phyloP scores from a whole-genome alignment of 1,284 basidiomycete genomes.

The Pseudozyma sp. region DNA sequence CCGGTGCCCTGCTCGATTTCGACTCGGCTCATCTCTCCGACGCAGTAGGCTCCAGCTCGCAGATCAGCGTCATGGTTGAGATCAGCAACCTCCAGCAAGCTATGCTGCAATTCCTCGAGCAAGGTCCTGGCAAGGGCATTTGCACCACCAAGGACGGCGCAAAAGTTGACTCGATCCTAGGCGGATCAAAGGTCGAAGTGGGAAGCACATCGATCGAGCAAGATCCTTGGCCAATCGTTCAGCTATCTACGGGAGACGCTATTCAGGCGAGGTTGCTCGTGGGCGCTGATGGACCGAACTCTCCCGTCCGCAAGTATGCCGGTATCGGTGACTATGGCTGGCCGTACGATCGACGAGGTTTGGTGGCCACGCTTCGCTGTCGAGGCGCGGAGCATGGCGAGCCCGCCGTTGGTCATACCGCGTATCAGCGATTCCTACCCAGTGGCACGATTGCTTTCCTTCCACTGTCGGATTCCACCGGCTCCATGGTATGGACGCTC shows the following conservation, averaged over 20 bases:
- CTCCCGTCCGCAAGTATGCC: constrained; percentile 88
- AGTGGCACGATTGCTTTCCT: constrained; percentile 89
- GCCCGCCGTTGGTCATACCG: constrained; percentile 71
- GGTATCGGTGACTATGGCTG: constrained; percentile 90
- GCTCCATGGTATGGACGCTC: constrained; percentile 96
- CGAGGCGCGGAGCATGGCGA: constrained; percentile 35
- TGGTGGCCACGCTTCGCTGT: constrained; percentile 83
- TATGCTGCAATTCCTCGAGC: constrained; percentile 56
- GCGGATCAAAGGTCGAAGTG: constrained; percentile 31
- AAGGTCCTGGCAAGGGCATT: constrained; percentile 41
- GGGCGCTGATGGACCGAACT: constrained; percentile 94
- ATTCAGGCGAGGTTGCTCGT: constrained; percentile 73
- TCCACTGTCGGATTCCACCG: constrained; percentile 76
- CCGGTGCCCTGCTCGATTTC: constrained; percentile 62
- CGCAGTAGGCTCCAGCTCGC: constrained; percentile 14
- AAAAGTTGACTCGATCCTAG: constrained; percentile 76
- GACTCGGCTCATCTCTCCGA: constrained; percentile 37
- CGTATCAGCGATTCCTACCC: constrained; percentile 94
- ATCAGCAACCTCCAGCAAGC: constrained; percentile 66
- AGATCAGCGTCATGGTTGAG: constrained; percentile 65
- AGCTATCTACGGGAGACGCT: constrained; percentile 10
- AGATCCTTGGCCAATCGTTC: constrained; percentile 54
- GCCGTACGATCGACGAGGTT: constrained; percentile 87
- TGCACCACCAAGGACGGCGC: constrained; percentile 75
- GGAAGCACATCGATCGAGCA: constrained; percentile 64